Evolutionary conservation across 768 basidiomycete genomes (phyloP).

Genomic region (Boletus sp.): DNA sequence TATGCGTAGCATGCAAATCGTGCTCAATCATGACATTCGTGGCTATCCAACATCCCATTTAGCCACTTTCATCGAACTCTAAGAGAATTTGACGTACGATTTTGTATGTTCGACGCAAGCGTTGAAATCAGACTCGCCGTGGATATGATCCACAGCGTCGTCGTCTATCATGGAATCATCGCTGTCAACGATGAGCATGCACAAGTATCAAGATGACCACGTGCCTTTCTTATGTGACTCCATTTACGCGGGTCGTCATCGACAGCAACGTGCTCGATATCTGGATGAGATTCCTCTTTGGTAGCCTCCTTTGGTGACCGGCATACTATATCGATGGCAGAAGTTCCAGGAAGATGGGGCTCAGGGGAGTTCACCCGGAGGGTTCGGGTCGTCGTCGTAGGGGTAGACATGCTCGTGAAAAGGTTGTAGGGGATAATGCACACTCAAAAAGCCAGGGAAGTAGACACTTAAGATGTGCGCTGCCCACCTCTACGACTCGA

Average conservation of each 20-base stretch:
- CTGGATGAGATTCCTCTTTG: conserved; percentile 13
- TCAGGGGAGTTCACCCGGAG: background rate
- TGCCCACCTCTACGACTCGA: conserved; percentile 3
- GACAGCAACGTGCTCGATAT: conserved; percentile 43
- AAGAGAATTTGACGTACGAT: conserved; percentile 18
- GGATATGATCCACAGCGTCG: conserved; percentile 29
- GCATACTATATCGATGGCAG: background rate
- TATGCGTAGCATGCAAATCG: conserved; percentile 56
- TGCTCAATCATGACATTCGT: conserved; percentile 58
- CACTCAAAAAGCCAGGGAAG: conserved; percentile 4
- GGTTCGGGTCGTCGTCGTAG: conserved; percentile 1
- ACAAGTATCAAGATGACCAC: conserved; percentile 5
- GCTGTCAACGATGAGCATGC: background rate
- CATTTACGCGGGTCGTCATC: conserved; percentile 62
- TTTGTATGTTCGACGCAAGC: conserved; percentile 32
- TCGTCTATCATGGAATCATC: conserved; percentile 14
- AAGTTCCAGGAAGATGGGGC: background rate
- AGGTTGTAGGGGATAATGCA: background rate
- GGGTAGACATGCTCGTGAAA: conserved; percentile 13
- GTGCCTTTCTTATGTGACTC: conserved; percentile 55
- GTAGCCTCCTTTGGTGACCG: background rate
- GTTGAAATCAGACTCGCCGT: conserved; percentile 22
- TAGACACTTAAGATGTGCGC: background rate
- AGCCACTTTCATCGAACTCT: background rate
- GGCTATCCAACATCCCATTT: conserved; percentile 38